Evolutionary conservation across 225 moss, liverwort and hornwort genomes (phyloP), one percentile per base, ranked within the genome.

Genomic region (Physcomitrium patens): DNA sequence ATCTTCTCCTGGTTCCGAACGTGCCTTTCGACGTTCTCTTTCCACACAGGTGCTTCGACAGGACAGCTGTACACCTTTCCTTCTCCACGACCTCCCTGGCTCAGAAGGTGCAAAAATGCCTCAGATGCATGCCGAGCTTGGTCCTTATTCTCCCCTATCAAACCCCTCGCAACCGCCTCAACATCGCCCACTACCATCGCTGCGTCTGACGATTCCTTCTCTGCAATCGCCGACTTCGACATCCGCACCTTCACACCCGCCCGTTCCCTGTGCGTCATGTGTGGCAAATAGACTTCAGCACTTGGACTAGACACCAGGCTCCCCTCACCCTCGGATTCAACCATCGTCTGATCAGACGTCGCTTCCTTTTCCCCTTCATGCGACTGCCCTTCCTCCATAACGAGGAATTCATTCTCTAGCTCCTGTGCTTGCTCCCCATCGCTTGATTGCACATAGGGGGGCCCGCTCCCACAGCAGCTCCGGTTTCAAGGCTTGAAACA

Each of bases 1-100:
- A 99, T 78, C 63, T 54, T 81, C 60, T 84, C 86, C 64, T 84
- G 78, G 51, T 80, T 89, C 67, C 85, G 89, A 0, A 74, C 48
- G 57, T 99, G 89, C 46, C 89, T 92, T 68, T 89, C 84, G 3
- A 73, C 85, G 80, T 99, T 99, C 51, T 81, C 75, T 69, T 83
- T 81, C 99, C 99, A 99, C 2, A 85, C 91, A 48, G 83, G 77
- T 26, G 93, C 81, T 61, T 95, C 91, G 41, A 72, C 78, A 65
- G 95, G 90, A 73, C 80, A 87, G 49, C 80, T 80, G 45, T 89
- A 95, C 0, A 89, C 63, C 52, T 76, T 90, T 15, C 78, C 84
- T 69, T 75, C 68, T 58, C 69, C 75, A 47, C 55, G 47, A 37
- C 71, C 54, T 54, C 89, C 71, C 37, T 85, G 76, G 9, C 79